These are phyloP conservation scores for Podospora sp. DNA, from an alignment of 495 filamentous ascomycete species.

Conservation along the genomic window DNA sequence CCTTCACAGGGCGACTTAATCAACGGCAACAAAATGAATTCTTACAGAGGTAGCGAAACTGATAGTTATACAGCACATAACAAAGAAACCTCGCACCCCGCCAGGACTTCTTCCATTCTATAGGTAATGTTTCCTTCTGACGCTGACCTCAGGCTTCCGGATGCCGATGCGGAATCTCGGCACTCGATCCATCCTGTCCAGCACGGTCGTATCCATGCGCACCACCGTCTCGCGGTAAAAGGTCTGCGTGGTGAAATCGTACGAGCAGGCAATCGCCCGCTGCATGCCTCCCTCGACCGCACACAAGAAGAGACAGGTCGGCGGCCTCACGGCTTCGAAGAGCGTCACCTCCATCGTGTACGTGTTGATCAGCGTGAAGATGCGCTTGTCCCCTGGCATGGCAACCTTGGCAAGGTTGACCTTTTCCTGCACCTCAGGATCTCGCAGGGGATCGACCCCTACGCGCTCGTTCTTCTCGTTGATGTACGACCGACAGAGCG, in stretches of 20 bases:
- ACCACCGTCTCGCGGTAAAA: constrained; percentile 43
- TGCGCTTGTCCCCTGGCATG: constrained; percentile 18
- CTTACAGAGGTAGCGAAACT: too few relatives aligned
- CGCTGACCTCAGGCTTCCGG: neutral
- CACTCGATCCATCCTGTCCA: constrained; percentile 29
- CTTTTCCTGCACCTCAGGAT: neutral
- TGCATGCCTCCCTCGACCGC: constrained; percentile 47
- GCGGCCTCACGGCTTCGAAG: constrained; percentile 40
- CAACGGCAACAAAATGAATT: too few relatives aligned
- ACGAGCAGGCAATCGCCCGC: constrained; percentile 41
- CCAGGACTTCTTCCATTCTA: too few relatives aligned
- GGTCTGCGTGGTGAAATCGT: constrained; percentile 33
- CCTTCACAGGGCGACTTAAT: too few relatives aligned
- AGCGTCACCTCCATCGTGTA: constrained; percentile 38
- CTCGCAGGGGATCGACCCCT: neutral
- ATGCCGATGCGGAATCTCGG: constrained; percentile 10
- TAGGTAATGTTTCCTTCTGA: too few relatives aligned
- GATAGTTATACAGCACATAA: too few relatives aligned
- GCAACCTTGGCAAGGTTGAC: constrained; percentile 16
- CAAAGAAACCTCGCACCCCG: too few relatives aligned
- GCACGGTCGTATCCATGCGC: constrained; percentile 33
- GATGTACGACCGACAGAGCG: constrained; percentile 13
- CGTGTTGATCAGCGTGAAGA: constrained; percentile 45
- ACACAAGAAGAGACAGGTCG: constrained; percentile 34
- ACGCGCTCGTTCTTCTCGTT: constrained; percentile 8